A percentile compares a stretch with the other conserved stretches of the same genome.
Conservation (phyloP, 805 yeast species). For the Cyberlindnera saturnus region DNA sequence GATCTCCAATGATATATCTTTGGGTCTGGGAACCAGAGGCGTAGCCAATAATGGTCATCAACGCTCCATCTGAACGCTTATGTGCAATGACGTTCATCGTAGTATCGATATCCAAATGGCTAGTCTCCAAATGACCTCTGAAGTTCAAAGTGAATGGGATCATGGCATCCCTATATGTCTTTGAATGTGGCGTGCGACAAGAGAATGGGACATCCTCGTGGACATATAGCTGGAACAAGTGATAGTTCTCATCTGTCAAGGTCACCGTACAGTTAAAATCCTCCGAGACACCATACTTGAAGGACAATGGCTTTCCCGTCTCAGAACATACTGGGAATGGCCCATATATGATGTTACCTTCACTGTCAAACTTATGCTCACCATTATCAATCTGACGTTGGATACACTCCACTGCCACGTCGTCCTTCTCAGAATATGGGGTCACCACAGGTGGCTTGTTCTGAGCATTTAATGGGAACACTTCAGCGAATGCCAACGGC, state of each 20-base stretch:
- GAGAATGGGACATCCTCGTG: conserved; percentile 76
- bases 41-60: conserved; percentile 46
- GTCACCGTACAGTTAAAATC: conserved; percentile 54
- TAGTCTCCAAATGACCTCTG: conserved; percentile 60
- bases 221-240: conserved; percentile 65
- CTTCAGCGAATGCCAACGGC: conserved; percentile 7
- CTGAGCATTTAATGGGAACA: conserved; percentile 11
- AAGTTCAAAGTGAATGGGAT: conserved; percentile 59
- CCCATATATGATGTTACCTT: conserved; percentile 47
- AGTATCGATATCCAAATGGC: conserved; percentile 64
- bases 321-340: conserved; percentile 61
- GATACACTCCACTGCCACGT: conserved; percentile 52
- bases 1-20: conserved; percentile 61
- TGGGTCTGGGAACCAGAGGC: conserved; percentile 53
- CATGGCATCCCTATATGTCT: conserved; percentile 27
- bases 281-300: conserved; percentile 44
- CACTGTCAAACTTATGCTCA: conserved; percentile 64
- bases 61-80: conserved; percentile 22
- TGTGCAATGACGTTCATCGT: conserved; percentile 48
- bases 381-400: conserved; percentile 67
- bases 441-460: conserved; percentile 12
- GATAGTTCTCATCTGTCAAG: conserved; percentile 61
- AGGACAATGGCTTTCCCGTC: conserved; percentile 51
- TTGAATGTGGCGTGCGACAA: conserved; percentile 52
- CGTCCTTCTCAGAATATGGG: conserved; percentile 32